Evolutionary conservation across 1,139 yeast genomes (phyloP).

Genomic region (Kodamaea sp.): DNA sequence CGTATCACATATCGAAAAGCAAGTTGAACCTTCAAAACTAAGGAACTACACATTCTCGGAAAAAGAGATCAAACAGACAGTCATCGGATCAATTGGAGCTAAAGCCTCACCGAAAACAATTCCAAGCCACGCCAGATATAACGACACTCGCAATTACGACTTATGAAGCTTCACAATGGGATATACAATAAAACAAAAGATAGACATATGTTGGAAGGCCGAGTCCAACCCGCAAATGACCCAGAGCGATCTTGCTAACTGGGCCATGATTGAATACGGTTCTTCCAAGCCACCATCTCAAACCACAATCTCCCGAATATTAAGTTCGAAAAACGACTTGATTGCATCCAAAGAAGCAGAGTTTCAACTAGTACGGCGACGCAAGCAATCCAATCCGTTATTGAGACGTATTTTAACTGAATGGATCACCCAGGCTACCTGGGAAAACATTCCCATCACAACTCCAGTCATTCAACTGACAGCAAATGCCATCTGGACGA

Average conservation of each 20-base stretch:
- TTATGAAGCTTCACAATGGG: constrained; percentile 52
- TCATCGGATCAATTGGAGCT: no score
- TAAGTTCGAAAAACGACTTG: constrained; percentile 58
- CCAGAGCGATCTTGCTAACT: constrained; percentile 62
- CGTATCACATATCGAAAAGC: no score
- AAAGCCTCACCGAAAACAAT: no score
- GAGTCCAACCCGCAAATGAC: constrained; percentile 69
- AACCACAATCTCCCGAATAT: constrained; percentile 63
- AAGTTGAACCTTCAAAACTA: no score
- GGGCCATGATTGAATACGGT: constrained; percentile 62
- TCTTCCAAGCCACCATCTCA: constrained; percentile 60
- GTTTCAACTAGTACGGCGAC: constrained; percentile 51
- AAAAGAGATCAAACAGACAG: no score
- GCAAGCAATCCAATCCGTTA: constrained; percentile 58
- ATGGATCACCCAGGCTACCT: constrained; percentile 68
- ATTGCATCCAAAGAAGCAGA: constrained; percentile 62
- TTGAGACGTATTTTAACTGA: constrained; percentile 60
- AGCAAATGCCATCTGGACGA: constrained; percentile 64
- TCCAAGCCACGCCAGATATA: no score
- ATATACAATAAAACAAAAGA: constrained; percentile 62
- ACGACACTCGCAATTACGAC: no score
- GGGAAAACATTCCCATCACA: constrained; percentile 68
- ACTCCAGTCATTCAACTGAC: constrained; percentile 65
- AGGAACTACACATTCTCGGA: no score
- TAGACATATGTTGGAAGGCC: constrained; percentile 66